These are phyloP conservation scores for Daedalea quercina DNA, from an alignment of 768 basidiomycete genomes.

Conservation along the genomic window DNA sequence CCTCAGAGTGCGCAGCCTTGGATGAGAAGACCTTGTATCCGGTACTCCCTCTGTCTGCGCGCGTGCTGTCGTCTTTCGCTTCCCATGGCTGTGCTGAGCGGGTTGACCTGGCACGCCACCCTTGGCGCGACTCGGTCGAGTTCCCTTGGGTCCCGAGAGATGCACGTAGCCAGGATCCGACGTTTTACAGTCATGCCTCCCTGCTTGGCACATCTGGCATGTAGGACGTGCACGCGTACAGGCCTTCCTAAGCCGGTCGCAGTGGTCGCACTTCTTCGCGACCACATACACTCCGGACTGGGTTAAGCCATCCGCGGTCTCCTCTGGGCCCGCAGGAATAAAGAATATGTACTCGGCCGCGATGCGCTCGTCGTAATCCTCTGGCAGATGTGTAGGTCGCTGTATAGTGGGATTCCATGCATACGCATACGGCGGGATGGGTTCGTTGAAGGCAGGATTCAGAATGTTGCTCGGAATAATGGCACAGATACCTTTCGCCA, in stretches of 20 bases:
- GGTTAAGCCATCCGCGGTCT: too few species aligned
- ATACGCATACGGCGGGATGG: neutral
- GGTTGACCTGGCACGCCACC: neutral
- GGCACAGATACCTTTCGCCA: neutral
- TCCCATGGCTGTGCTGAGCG: neutral
- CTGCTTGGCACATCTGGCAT: neutral
- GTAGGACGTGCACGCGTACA: constrained; percentile 1
- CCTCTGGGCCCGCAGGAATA: neutral
- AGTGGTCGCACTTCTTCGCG: neutral
- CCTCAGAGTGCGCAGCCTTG: neutral
- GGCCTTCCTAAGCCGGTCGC: neutral
- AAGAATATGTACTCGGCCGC: neutral
- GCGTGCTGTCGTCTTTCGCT: neutral
- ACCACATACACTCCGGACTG: constrained; percentile 2
- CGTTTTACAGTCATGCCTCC: neutral
- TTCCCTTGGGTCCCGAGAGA: neutral
- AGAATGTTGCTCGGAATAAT: neutral
- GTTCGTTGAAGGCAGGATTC: neutral
- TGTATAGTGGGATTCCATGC: neutral
- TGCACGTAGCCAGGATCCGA: neutral
- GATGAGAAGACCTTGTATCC: neutral
- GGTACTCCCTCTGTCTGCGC: neutral
- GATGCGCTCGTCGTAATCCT: constrained; percentile 3
- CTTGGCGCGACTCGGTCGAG: neutral
- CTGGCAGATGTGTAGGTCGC: neutral